A percentile compares a stretch with the other conserved stretches of the same genome.
phyloP scores from a whole-genome alignment of 306 rosid genomes.

The Vigna angularis region DNA sequence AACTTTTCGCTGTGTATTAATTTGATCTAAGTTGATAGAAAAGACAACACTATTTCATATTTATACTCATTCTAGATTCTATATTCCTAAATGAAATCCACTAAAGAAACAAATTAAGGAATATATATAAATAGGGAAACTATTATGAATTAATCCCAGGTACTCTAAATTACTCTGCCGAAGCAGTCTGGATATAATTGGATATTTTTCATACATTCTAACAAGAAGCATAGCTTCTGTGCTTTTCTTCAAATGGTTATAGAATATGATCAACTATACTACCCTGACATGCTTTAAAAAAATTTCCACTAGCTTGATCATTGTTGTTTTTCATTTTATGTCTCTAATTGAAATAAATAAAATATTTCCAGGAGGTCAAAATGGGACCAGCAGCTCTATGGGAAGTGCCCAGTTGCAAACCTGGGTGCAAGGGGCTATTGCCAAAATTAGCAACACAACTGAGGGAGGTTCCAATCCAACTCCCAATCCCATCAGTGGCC shows the following conservation, averaged over 20 bases:
- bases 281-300: conserved; percentile 13
- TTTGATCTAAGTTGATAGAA: background rate
- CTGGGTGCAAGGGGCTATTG: conserved; percentile 99
- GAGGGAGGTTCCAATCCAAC: conserved; percentile 85
- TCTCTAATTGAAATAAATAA: conserved; percentile 31
- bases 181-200: background rate
- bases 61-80: background rate
- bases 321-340: conserved; percentile 21
- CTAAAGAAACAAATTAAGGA: background rate
- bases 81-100: background rate
- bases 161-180: background rate
- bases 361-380: conserved; percentile 74
- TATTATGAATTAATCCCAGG: background rate
- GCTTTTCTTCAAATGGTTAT: conserved; percentile 26
- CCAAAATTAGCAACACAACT: conserved; percentile 85
- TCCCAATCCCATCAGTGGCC: conserved; percentile 91
- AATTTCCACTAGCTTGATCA: background rate
- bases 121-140: background rate
- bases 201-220: background rate
- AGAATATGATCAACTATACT: conserved; percentile 20
- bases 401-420: conserved; percentile 96
- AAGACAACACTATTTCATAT: background rate
- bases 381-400: conserved; percentile 71
- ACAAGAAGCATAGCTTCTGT: background rate
- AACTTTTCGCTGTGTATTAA: background rate